phyloP scores from a whole-genome alignment of 1,284 basidiomycete species.

The Tilletia walkeri region DNA sequence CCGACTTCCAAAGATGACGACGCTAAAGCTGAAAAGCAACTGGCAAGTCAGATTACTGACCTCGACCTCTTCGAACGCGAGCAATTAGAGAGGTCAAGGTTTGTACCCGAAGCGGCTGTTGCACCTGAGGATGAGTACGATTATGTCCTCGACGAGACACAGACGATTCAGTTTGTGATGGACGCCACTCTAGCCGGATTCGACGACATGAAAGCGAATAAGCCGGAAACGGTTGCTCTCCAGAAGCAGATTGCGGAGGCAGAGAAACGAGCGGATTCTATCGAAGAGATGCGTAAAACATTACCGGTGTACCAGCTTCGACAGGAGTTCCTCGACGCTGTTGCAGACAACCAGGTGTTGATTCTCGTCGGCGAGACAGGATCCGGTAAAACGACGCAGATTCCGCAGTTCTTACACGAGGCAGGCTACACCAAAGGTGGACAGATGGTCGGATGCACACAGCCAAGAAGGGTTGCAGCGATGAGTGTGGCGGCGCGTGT shows the following conservation, averaged over 20 bases:
- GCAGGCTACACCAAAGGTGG: slow-evolving; percentile 88
- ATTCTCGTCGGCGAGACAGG: slow-evolving; percentile 64
- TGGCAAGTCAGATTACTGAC: slow-evolving; percentile 83
- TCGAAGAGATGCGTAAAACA: slow-evolving; percentile 49
- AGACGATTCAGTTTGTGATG: slow-evolving; percentile 93
- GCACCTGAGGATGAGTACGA: slow-evolving; percentile 69
- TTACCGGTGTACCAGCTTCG: slow-evolving; percentile 52
- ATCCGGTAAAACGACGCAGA: slow-evolving; percentile 95
- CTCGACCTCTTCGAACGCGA: slow-evolving; percentile 84
- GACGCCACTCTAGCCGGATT: slow-evolving; percentile 63
- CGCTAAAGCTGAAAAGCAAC: slow-evolving; percentile 63
- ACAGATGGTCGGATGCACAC: slow-evolving; percentile 88
- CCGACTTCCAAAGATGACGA: slow-evolving; percentile 63
- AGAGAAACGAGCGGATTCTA: slow-evolving; percentile 62
- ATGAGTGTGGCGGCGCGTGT: slow-evolving; percentile 99
- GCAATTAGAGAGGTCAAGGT: slow-evolving; percentile 76
- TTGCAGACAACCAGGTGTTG: slow-evolving; percentile 75
- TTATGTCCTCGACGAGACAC: slow-evolving; percentile 96
- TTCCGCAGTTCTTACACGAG: slow-evolving; percentile 97
- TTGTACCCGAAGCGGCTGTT: slow-evolving; percentile 33
- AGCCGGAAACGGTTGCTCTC: slow-evolving; percentile 79
- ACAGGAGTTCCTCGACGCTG: slow-evolving; percentile 67
- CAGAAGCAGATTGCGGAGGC: slow-evolving; percentile 87
- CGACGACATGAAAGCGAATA: slow-evolving; percentile 59
- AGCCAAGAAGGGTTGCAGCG: slow-evolving; percentile 95